These are phyloP conservation scores for Elaeagnus macrophylla DNA, from an alignment of 306 rosid species.

Conservation along the genomic window DNA sequence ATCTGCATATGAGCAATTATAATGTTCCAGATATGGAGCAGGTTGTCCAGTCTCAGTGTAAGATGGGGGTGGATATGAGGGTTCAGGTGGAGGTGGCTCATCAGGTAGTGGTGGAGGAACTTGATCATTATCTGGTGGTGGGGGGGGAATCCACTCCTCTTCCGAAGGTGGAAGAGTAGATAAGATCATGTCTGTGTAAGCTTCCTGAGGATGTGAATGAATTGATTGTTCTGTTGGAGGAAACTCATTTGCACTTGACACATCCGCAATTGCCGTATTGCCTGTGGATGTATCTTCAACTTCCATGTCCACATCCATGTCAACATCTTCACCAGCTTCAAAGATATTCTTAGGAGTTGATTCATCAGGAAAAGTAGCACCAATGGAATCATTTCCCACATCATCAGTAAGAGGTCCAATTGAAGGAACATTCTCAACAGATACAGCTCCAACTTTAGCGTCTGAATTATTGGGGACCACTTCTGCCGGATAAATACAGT, in stretches of 20 bases:
- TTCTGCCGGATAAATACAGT: slow-evolving; percentile 17
- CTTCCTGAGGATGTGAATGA: slow-evolving; percentile 27
- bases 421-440: slow-evolving; percentile 28
- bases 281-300: slow-evolving; percentile 63
- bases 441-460: slow-evolving; percentile 11
- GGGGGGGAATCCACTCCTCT: slow-evolving; percentile 99
- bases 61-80: slow-evolving; percentile 41
- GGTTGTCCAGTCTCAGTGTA: slow-evolving; percentile 54
- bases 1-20: slow-evolving; percentile 44
- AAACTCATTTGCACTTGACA: slow-evolving; percentile 21
- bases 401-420: slow-evolving; percentile 23
- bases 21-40: slow-evolving; percentile 44
- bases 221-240: slow-evolving; percentile 28
- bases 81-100: slow-evolving; percentile 40
- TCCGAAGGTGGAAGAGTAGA: slow-evolving; percentile 62
- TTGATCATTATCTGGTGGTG: slow-evolving; percentile 82
- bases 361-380: slow-evolving; percentile 31
- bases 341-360: neutral
- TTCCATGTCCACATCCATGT: slow-evolving; percentile 99
- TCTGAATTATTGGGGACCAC: slow-evolving; percentile 14
- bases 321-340: slow-evolving; percentile 59
- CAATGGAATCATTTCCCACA: slow-evolving; percentile 24
- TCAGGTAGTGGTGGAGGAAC: slow-evolving; percentile 92
- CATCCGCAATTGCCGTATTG: slow-evolving; percentile 22
- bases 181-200: slow-evolving; percentile 19